Base-by-base conservation (phyloP, 257 asterid genomes). In the Leptodermis oblonga region DNA sequence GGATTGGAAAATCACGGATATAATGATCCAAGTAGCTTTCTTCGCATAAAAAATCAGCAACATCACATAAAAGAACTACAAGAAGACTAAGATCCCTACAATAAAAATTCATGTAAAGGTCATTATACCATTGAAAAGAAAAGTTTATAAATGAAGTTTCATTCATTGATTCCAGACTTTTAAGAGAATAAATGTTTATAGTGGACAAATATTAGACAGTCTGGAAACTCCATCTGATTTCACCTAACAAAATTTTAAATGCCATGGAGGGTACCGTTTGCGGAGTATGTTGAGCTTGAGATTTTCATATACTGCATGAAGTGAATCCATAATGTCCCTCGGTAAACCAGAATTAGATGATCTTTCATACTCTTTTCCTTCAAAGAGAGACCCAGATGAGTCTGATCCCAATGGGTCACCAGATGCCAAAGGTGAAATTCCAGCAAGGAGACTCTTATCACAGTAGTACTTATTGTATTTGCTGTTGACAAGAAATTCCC, bases 251-350 rank as follows among this genome's bases (percentile, higher is more conserved):
- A 46, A 31, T 20, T 14, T 36, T 2, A 37, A 37, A 8, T 17
- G 7, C 23, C 14, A 17, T 33, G 33, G 49, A 55, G 66, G 76
- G 55, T 77, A 94, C 99, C 99, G 78, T 78, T 82, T 94, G 60
- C 97, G 97, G 65, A 91, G 97, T 74, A 82, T 92, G 85, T 89
- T 86, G 64, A 94, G 88, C 73, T 94, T 94, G 80, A 91, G 82
- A 42, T 87, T 84, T 85, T 94, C 97, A 70, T 94, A 94, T 65
- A 94, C 92, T 49, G 95, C 89, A 84, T 94, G 99, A 85, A 94
- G 82, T 37, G 87, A 77, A 81, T 89, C 96, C 80, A 89, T 79
- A 65, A 87, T 76, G 74, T 85, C 92, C 56, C 73, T 74, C 70
- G 89, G 81, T 78, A 87, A 74, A 61, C 83, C 76, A 74, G 59